Evolutionary conservation across 2,329 filamentous ascomycete species (phyloP).

Genomic region (Trichoderma semiorbis): DNA sequence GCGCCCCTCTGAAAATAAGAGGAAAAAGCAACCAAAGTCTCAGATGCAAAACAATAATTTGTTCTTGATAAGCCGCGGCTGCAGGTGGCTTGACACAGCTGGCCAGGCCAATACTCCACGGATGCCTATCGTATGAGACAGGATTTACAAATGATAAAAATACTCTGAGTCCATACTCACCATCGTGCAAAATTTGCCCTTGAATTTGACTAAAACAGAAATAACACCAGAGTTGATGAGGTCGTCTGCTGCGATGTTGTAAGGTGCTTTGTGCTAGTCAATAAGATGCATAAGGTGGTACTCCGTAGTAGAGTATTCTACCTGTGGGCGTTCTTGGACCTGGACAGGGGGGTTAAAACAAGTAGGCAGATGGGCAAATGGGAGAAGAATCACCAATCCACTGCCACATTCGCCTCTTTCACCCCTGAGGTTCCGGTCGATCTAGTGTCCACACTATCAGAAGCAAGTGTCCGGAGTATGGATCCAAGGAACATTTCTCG

Average conservation of each 20-base stretch:
- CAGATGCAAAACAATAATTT: conserved; percentile 8
- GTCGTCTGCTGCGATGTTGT: not conserved
- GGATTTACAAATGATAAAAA: not conserved
- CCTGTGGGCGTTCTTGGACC: not conserved
- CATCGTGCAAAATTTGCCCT: not conserved
- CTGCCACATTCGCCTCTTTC: not conserved
- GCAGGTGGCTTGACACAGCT: not conserved
- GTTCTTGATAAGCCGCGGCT: conserved; percentile 6
- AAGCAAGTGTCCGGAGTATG: not conserved
- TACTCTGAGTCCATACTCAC: not conserved
- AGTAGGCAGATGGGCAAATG: not conserved
- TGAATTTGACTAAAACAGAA: not conserved
- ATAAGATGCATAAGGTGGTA: not conserved
- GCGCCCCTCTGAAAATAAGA: not conserved
- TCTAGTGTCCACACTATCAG: not conserved
- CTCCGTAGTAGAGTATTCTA: not conserved
- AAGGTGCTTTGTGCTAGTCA: not conserved
- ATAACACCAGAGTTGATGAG: not conserved
- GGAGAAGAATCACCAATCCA: not conserved
- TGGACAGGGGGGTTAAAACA: not conserved
- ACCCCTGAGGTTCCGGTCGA: not conserved
- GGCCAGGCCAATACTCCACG: not conserved
- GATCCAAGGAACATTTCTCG: not conserved
- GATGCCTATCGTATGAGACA: not conserved
- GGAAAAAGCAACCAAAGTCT: not conserved